Percentiles rank a stretch among this genome's conserved stretches.
These are phyloP conservation scores for Ogataea corticis DNA, from an alignment of 805 yeast genomes.

Conservation along the genomic window DNA sequence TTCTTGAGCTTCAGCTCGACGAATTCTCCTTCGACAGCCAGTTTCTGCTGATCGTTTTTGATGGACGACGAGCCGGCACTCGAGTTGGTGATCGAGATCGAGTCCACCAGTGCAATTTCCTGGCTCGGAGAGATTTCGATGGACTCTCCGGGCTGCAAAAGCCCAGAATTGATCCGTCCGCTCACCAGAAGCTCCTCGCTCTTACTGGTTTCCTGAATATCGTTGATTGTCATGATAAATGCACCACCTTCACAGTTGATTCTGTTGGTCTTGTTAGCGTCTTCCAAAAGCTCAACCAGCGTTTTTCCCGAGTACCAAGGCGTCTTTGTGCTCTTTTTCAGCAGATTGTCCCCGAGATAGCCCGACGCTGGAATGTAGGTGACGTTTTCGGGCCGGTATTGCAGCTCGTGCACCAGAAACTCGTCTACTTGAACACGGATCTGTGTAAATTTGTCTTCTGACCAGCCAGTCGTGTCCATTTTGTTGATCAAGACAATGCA, in stretches of 20 bases:
- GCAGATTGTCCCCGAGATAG: conserved; percentile 64
- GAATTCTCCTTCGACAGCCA: conserved; percentile 57
- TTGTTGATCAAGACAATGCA: conserved; percentile 69
- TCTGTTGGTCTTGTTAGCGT: conserved; percentile 26
- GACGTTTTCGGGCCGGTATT: conserved; percentile 42
- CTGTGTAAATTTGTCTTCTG: conserved; percentile 49
- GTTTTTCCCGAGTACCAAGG: conserved; percentile 47
- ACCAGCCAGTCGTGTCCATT: conserved; percentile 65
- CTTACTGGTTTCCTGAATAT: conserved; percentile 50
- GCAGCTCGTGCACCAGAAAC: conserved; percentile 54
- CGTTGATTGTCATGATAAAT: conserved; percentile 63
- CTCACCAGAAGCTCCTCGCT: conserved; percentile 51
- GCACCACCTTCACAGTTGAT: conserved; percentile 26
- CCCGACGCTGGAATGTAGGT: conserved; percentile 71
- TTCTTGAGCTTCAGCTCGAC: conserved; percentile 45
- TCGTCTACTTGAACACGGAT: conserved; percentile 50
- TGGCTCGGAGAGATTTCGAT: conserved; percentile 56
- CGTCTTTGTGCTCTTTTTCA: conserved; percentile 37
- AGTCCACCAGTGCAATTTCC: conserved; percentile 44
- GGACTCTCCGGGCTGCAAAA: conserved; percentile 69
- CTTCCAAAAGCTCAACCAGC: conserved; percentile 42
- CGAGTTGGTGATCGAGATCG: conserved; percentile 27
- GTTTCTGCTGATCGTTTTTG: conserved; percentile 24
- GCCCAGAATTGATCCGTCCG: conserved; percentile 71
- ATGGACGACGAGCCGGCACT: conserved; percentile 24